A percentile compares a stretch with the other conserved stretches of the same genome.
These are phyloP conservation scores for Intubia oerlemansii DNA, from an alignment of 2,329 filamentous ascomycete species.

Conservation along the genomic window DNA sequence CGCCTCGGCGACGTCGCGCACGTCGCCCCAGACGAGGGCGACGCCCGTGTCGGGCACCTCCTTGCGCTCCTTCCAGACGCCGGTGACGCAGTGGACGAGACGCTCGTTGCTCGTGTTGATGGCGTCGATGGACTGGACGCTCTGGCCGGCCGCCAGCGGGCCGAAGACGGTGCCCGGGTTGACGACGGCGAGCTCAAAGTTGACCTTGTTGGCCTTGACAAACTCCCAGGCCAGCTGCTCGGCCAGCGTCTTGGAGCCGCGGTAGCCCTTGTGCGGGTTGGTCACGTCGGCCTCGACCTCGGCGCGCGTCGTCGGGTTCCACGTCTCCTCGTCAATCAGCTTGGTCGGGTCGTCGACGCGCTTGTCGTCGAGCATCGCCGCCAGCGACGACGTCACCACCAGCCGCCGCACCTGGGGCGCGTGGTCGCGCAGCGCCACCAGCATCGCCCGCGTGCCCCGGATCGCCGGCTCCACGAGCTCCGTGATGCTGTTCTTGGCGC, in stretches of 20 bases:
- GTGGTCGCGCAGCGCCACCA: constrained; percentile 42
- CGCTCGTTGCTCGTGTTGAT: constrained; percentile 16
- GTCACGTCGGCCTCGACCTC: constrained; percentile 16
- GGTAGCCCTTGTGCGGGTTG: constrained; percentile 22
- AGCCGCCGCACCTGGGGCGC: constrained; percentile 45
- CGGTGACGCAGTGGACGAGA: constrained; percentile 21
- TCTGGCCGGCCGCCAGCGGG: constrained; percentile 26
- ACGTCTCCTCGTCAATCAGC: constrained; percentile 20
- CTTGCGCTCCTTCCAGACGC: constrained; percentile 21
- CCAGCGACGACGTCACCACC: constrained; percentile 37
- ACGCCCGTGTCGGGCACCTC: constrained; percentile 19
- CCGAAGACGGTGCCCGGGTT: constrained; percentile 34
- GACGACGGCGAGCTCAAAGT: constrained; percentile 29
- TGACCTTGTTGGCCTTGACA: constrained; percentile 19
- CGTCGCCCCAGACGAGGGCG: constrained; percentile 29
- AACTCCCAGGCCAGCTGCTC: constrained; percentile 32
- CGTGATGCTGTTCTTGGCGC: constrained; percentile 24
- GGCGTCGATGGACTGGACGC: constrained; percentile 20
- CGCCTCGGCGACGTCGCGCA: constrained; percentile 30
- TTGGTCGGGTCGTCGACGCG: constrained; percentile 17
- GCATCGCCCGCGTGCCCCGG: constrained; percentile 43
- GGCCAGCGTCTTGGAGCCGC: constrained; percentile 29
- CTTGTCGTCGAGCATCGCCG: constrained; percentile 23
- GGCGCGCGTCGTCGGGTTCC: constrained; percentile 25
- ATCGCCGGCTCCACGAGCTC: constrained; percentile 37